These are phyloP conservation scores for Malus hybrid DNA, from an alignment of 331 rosid genomes.

Conservation along the genomic window DNA sequence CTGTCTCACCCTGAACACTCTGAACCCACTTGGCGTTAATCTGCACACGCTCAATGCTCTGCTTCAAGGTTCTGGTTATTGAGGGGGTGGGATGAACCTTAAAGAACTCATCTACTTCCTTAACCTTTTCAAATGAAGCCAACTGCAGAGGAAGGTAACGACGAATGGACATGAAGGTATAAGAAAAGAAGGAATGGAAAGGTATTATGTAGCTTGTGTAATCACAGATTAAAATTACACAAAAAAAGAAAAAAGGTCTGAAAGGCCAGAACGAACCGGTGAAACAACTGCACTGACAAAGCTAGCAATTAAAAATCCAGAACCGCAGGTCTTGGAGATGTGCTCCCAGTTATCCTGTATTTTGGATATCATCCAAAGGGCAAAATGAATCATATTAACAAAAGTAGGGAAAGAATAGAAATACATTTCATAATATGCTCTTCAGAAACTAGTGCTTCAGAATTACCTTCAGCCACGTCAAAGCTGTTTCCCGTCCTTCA, in stretches of 20 bases:
- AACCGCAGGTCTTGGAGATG: conserved; percentile 53
- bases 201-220: not conserved
- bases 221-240: not conserved
- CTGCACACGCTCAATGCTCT: conserved; percentile 77
- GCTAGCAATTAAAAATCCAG: conserved; percentile 62
- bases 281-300: conserved; percentile 61
- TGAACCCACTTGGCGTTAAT: conserved; percentile 76
- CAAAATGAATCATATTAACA: not conserved
- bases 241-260: no score
- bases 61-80: conserved; percentile 73
- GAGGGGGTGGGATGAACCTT: conserved; percentile 31
- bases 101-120: conserved; percentile 77
- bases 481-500: conserved; percentile 78
- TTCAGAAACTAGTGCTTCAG: not conserved
- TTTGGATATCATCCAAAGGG: not conserved
- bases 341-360: conserved; percentile 67
- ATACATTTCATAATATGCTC: not conserved
- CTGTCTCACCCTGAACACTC: conserved; percentile 44
- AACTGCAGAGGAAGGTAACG: conserved; percentile 38
- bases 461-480: conserved; percentile 85
- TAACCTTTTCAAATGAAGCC: conserved; percentile 68
- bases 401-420: not conserved
- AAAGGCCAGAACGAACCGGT: conserved; percentile 39
- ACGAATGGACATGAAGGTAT: not conserved
- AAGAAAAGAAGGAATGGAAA: not conserved